Evolutionary conservation across 371 early-diverging fungal species (phyloP), one percentile per base, ranked within the genome.

Genomic region (Lichtheimia ornata): DNA sequence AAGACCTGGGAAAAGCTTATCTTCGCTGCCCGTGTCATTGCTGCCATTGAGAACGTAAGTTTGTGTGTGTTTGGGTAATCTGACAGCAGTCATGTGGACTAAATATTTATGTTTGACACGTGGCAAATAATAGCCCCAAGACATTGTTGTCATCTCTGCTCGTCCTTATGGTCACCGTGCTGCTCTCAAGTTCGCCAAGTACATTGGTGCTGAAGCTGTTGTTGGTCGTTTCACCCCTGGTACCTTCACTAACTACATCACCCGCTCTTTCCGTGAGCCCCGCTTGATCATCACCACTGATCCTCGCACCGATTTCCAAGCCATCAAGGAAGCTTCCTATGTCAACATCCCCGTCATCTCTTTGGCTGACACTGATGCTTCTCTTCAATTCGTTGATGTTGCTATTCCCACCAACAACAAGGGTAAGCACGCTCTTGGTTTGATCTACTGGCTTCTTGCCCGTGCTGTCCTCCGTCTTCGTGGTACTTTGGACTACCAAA

Each of bases 191-290:
- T 99, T 95, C 82, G 97, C 97, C 61, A 90, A 94, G 71, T 92
- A 94, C 88, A 96, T 96, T 69, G 98, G 97, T 62, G 94, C 96
- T 56, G 94, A 94, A 75, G 96, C 98, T 72, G 92, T 97, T 64
- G 97, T 98, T 59, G 99, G 99, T 77, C 94, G 99, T 69, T 99
- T 99, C 93, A 98, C 99, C 74, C 99, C 99, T 66, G 99, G 99
- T 86, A 97, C 96, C 78, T 99, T 99, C 87, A 99, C 99, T 74
- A 99, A 99, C 86, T 94, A 97, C 86, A 95, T 94, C 83, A 99
- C 99, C 69, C 97, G 95, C 71, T 85, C 94, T 61, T 97, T 99
- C 91, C 91, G 93, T 77, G 99, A 99, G 83, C 99, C 99, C 66
- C 91, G 97, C 61, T 76, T 99, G 63, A 91, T 99, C 76, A 88